phyloP scores from a whole-genome alignment of 2,329 filamentous ascomycete genomes.

The Sporothrix variecibatus region DNA sequence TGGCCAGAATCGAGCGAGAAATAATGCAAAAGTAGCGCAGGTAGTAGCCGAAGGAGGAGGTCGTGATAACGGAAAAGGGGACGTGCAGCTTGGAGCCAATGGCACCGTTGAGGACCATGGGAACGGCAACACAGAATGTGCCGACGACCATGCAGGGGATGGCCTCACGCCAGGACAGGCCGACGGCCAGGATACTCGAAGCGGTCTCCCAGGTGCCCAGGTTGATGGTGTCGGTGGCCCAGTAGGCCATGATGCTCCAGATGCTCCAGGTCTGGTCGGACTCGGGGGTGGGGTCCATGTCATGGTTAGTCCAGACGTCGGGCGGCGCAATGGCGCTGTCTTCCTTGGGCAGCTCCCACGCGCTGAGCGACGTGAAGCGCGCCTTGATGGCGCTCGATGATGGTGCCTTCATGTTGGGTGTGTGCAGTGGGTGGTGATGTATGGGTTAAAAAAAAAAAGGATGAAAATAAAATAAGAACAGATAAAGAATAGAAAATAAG shows the following conservation, averaged over 20 bases:
- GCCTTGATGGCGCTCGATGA: conserved; percentile 18
- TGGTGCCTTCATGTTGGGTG: conserved; percentile 28
- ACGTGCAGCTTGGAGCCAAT: conserved; percentile 51
- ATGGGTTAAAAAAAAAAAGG: not conserved
- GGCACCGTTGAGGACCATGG: conserved; percentile 52
- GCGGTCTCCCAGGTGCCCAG: conserved; percentile 36
- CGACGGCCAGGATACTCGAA: conserved; percentile 32
- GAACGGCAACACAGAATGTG: conserved; percentile 59
- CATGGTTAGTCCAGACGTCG: conserved; percentile 38
- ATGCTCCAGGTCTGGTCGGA: conserved; percentile 42
- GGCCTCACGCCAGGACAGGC: conserved; percentile 47
- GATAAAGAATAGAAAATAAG: not conserved
- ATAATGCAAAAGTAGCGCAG: conserved; percentile 48
- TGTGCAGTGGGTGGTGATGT: not conserved
- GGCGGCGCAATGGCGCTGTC: conserved; percentile 38
- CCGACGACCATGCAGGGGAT: conserved; percentile 58
- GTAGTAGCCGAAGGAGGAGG: conserved; percentile 50
- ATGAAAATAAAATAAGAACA: not conserved
- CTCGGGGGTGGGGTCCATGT: conserved; percentile 42
- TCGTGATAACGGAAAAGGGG: conserved; percentile 49
- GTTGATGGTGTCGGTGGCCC: conserved; percentile 36
- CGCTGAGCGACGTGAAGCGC: conserved; percentile 30
- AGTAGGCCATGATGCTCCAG: conserved; percentile 36
- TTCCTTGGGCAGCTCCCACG: conserved; percentile 39
- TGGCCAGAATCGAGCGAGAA: conserved; percentile 43